Conservation (phyloP, 2,329 filamentous ascomycete genomes). For the Orbilia quercus region DNA sequence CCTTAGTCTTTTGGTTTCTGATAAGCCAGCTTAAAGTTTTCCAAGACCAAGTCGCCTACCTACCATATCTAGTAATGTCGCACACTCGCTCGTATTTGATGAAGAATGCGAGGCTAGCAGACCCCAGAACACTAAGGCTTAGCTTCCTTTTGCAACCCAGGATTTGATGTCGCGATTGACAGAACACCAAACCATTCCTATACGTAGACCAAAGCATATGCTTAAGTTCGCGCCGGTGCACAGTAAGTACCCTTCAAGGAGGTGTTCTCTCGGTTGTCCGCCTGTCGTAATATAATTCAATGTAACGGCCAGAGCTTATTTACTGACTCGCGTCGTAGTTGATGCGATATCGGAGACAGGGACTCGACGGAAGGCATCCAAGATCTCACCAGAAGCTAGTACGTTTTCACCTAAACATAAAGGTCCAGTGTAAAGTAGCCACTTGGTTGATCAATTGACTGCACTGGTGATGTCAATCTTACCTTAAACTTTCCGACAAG, state of each 20-base stretch:
- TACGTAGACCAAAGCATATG: constrained; percentile 11
- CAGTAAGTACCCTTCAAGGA: constrained; percentile 33
- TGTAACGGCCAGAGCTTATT: neutral
- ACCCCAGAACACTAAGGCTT: constrained; percentile 19
- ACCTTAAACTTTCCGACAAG: neutral
- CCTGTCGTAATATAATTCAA: neutral
- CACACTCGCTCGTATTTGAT: constrained; percentile 2
- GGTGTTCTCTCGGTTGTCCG: constrained; percentile 37
- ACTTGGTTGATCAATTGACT: neutral
- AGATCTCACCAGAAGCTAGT: neutral
- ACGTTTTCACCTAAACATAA: neutral
- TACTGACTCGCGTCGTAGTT: neutral
- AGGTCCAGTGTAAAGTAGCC: neutral
- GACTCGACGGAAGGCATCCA: neutral
- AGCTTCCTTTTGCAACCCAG: constrained; percentile 29
- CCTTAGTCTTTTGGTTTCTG: constrained; percentile 18
- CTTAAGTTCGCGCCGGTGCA: neutral
- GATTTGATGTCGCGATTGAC: constrained; percentile 41
- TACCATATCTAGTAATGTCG: constrained; percentile 23
- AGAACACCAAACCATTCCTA: constrained; percentile 9
- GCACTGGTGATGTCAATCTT: neutral
- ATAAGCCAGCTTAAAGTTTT: constrained; percentile 27
- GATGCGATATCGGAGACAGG: constrained; percentile 44
- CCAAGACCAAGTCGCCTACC: constrained; percentile 25
- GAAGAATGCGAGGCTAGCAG: constrained; percentile 10